Base-by-base conservation (phyloP, 176 grass and related monocot species). In the Secale cereale region DNA sequence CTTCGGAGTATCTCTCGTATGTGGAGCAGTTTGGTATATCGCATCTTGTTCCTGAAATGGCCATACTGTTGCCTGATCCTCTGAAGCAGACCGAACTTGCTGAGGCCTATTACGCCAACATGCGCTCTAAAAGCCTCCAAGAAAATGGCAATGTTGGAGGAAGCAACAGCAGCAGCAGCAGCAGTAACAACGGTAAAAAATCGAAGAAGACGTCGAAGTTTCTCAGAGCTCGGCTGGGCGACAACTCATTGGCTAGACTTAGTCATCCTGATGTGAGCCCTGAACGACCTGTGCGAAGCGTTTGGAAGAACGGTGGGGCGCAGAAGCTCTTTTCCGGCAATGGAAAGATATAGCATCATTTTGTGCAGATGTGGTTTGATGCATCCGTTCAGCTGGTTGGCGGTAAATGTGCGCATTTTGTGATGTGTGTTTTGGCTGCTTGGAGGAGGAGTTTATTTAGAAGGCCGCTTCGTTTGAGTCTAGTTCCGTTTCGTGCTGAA, bases 21-120 rank as follows among this genome's bases (percentile, higher is more conserved):
- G 93, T 96, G 2, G 93, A 99, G 82, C 97, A 99, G 61, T 99
- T 96, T 92, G 91, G 90, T 75, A 88, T 99, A 4, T 89, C 84
- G 3, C 90, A 95, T 74, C 89, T 99, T 85, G 87, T 96, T 85
- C 88, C 85, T 83, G 97, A 99, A 84, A 90, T 99, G 89, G 93
- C 93, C 61, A 79, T 82, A 26, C 77, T 96, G 15, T 93, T 92
- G 79, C 97, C 93, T 64, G 93, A 99, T 87, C 61, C 77, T 40
- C 70, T 46, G 69, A 99, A 96, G 74, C 86, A 91, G 88, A 92
- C 81, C 54, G 97, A 94, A 81, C 85, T 99, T 46, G 82, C 77
- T 85, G 97, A 99, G 82, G 93, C 88, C 48, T 99, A 89, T 68
- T 70, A 91, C 78, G 65, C 86, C 37, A 96, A 91, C 81, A 85